These are phyloP conservation scores for Phyllostachys edulis DNA, from an alignment of 176 grass and related monocot species.

Conservation along the genomic window DNA sequence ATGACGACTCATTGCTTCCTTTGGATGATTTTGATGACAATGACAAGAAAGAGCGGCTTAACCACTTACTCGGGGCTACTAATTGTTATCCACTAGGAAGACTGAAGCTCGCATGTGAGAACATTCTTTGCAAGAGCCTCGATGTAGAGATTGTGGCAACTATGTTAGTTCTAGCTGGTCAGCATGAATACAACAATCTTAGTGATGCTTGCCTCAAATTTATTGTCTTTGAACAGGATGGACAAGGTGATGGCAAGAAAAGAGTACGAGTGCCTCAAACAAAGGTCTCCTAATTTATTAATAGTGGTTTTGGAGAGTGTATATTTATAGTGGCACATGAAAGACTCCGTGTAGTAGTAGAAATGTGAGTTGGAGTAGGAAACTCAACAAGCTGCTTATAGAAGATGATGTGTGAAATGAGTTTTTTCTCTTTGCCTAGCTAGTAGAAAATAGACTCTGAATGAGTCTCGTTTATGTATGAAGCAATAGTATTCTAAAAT, in stretches of 20 bases:
- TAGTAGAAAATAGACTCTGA: too few species aligned
- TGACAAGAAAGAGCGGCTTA: neutral
- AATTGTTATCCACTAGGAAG: conserved; percentile 24
- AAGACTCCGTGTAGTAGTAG: too few species aligned
- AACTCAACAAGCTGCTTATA: too few species aligned
- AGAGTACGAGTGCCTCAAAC: neutral
- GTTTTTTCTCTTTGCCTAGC: too few species aligned
- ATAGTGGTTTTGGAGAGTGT: neutral
- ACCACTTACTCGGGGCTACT: neutral
- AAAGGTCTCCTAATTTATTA: conserved; percentile 1
- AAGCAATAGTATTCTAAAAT: too few species aligned
- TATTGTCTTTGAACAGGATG: neutral
- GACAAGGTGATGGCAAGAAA: neutral
- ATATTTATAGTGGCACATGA: too few species aligned
- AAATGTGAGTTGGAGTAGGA: too few species aligned
- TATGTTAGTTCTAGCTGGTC: neutral
- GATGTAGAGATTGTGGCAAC: conserved; percentile 3
- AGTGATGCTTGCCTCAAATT: neutral
- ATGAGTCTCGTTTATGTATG: too few species aligned
- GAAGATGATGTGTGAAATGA: too few species aligned
- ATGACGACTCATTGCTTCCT: neutral
- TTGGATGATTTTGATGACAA: neutral
- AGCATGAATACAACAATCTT: neutral
- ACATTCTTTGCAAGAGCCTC: neutral
- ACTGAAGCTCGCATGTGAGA: conserved; percentile 6